phyloP scores from a whole-genome alignment of 192 early-diverging fungal genomes.

The Rhizoclosmatium sp. region DNA sequence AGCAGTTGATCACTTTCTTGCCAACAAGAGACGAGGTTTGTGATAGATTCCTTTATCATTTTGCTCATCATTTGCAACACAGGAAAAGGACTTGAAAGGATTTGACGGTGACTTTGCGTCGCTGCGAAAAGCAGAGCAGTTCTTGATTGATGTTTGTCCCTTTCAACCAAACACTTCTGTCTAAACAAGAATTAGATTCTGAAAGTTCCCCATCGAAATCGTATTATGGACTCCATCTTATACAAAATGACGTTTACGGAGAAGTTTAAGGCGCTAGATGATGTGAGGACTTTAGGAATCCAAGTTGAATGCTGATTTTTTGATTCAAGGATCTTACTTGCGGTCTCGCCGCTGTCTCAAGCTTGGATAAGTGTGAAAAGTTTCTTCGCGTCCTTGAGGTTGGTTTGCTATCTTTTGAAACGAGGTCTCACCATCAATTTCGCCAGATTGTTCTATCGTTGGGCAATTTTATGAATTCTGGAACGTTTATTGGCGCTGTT shows the following conservation, averaged over 20 bases:
- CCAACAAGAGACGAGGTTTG: slow-evolving; percentile 49
- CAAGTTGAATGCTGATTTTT: not conserved
- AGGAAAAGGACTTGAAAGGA: slow-evolving; percentile 30
- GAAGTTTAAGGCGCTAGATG: slow-evolving; percentile 37
- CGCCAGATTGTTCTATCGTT: slow-evolving; percentile 49
- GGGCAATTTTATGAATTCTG: slow-evolving; percentile 57
- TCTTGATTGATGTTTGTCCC: slow-evolving; percentile 41
- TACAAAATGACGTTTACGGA: slow-evolving; percentile 49
- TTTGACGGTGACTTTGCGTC: slow-evolving; percentile 34
- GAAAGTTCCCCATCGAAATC: slow-evolving; percentile 38
- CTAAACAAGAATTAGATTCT: slow-evolving; percentile 37
- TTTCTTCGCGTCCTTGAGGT: slow-evolving; percentile 53
- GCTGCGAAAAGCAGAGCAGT: slow-evolving; percentile 45
- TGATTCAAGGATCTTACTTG: slow-evolving; percentile 35
- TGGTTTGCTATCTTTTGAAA: not conserved
- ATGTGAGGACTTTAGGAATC: slow-evolving; percentile 31
- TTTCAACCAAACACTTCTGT: not conserved
- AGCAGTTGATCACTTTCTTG: slow-evolving; percentile 42
- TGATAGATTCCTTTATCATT: slow-evolving; percentile 6
- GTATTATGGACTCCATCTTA: slow-evolving; percentile 36
- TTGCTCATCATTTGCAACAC: slow-evolving; percentile 14
- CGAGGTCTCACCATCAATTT: slow-evolving; percentile 13
- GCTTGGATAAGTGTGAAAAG: slow-evolving; percentile 40
- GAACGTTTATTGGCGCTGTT: slow-evolving; percentile 47
- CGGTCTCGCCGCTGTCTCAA: slow-evolving; percentile 27